Evolutionary conservation across 306 rosid genomes (phyloP).

Genomic region (Dalbergia cultrata): DNA sequence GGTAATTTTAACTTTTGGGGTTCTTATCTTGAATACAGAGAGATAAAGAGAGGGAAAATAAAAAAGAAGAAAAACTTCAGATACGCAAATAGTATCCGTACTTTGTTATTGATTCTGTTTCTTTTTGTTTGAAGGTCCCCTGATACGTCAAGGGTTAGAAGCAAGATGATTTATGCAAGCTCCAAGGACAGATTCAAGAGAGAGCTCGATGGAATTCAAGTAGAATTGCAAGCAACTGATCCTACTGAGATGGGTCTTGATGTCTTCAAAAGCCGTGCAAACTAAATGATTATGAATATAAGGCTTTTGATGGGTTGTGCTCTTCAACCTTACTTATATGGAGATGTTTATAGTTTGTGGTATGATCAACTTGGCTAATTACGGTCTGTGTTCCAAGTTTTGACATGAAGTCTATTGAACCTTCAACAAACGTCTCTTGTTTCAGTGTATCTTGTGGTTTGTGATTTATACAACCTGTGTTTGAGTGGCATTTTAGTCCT

Average conservation of each 20-base stretch:
- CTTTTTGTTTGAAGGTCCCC: constrained; percentile 75
- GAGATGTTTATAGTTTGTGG: constrained; percentile 58
- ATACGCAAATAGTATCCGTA: neutral
- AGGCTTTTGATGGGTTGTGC: constrained; percentile 46
- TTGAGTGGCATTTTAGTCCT: constrained; percentile 56
- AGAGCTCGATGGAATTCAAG: constrained; percentile 89
- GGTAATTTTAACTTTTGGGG: constrained; percentile 55
- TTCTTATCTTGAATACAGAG: neutral
- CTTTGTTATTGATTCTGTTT: constrained; percentile 18
- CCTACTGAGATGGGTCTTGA: constrained; percentile 87
- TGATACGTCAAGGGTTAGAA: constrained; percentile 79
- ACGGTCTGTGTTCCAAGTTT: constrained; percentile 55
- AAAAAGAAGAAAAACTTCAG: neutral
- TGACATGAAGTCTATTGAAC: constrained; percentile 50
- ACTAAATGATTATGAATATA: constrained; percentile 45
- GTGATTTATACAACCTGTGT: constrained; percentile 53
- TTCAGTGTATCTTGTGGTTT: constrained; percentile 60
- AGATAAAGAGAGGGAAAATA: neutral
- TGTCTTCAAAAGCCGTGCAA: constrained; percentile 79
- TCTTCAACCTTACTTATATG: constrained; percentile 44
- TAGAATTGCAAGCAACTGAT: constrained; percentile 89
- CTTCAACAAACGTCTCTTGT: constrained; percentile 55
- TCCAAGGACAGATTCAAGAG: constrained; percentile 94
- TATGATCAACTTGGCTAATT: constrained; percentile 57
- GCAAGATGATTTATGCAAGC: constrained; percentile 96